Conservation (phyloP, 73 alveolate species). For the Paramecium sonneborni region DNA sequence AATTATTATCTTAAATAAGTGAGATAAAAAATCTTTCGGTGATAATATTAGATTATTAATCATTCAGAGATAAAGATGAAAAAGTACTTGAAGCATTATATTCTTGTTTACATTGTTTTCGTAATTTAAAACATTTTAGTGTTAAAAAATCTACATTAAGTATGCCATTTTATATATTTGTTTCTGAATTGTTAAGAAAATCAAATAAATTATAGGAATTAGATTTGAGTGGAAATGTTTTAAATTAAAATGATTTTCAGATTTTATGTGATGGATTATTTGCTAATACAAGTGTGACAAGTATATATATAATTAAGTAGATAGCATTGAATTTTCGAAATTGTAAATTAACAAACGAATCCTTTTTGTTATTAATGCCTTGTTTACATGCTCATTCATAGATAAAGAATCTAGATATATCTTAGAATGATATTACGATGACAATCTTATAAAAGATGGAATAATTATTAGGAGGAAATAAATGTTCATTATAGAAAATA, state of each 20-base stretch:
- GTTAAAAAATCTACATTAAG: not conserved
- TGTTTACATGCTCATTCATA: not conserved
- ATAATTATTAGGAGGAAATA: not conserved
- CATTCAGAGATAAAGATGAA: not conserved
- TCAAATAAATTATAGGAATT: not conserved
- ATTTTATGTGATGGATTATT: not conserved
- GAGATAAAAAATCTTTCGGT: not conserved
- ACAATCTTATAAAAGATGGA: not conserved
- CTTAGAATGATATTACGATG: not conserved
- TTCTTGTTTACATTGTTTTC: not conserved
- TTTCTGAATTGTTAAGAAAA: not conserved
- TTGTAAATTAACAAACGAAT: not conserved
- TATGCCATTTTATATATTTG: not conserved
- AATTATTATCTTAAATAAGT: not conserved
- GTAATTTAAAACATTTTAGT: not conserved
- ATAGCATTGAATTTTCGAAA: not conserved
- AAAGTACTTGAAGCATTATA: not conserved
- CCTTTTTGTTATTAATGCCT: not conserved
- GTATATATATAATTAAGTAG: not conserved
- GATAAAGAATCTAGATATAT: not conserved
- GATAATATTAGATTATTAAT: not conserved
- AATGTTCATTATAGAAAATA: not conserved
- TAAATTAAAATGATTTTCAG: not conserved
- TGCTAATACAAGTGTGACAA: not conserved
- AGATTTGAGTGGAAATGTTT: slow-evolving; percentile 10